Evolutionary conservation across 148 eudicot genomes (phyloP).

Genomic region (Rhododendron henanense): DNA sequence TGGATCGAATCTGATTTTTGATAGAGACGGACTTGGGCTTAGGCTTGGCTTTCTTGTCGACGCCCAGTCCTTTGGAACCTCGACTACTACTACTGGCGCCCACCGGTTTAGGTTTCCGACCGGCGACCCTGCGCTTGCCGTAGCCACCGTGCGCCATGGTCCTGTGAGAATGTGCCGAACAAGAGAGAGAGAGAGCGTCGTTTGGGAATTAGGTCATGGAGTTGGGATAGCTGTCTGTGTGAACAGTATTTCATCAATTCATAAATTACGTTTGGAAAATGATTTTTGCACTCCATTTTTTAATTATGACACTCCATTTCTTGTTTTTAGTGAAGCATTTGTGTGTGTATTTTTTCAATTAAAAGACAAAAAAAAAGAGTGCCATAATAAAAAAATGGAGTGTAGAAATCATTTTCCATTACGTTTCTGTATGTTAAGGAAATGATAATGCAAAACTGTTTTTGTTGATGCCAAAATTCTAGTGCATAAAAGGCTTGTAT

Average conservation of each 20-base stretch:
- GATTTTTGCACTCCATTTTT: no score
- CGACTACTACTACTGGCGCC: constrained; percentile 15
- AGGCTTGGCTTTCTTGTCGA: constrained; percentile 45
- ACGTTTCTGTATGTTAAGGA: no score
- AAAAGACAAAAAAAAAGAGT: no score
- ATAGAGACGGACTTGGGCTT: constrained; percentile 58
- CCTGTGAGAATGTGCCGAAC: not conserved
- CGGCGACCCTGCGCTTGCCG: constrained; percentile 59
- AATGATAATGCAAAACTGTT: no score
- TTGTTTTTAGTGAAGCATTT: no score
- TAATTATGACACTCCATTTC: no score
- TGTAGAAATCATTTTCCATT: no score
- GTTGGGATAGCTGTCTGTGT: not conserved
- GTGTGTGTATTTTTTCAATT: no score
- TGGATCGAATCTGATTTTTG: constrained; percentile 85
- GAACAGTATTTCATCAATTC: not conserved
- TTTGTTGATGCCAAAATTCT: no score
- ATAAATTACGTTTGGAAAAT: no score
- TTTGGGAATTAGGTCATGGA: not conserved
- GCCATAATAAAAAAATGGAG: no score
- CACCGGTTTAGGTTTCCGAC: constrained; percentile 25
- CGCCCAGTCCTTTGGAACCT: constrained; percentile 41
- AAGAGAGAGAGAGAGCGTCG: not conserved
- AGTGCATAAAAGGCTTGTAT: no score
- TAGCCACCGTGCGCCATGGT: constrained; percentile 78